Conservation (phyloP, 345 rosid species). For the Gossypium herbaceum region DNA sequence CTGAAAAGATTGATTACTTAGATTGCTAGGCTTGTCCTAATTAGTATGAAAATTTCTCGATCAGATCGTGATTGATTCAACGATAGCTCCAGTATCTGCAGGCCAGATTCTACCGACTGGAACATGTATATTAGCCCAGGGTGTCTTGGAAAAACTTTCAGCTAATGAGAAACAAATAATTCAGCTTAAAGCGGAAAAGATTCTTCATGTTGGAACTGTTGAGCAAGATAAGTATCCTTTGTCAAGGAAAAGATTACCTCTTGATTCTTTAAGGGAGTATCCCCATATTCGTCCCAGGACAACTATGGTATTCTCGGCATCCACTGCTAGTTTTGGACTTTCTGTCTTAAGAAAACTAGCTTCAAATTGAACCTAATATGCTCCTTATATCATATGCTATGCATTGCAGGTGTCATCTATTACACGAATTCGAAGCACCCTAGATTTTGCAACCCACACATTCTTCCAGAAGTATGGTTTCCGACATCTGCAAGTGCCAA, state of each 20-base stretch:
- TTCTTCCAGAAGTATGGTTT: conserved; percentile 70
- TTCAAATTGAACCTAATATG: conserved; percentile 12
- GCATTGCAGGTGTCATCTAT: conserved; percentile 67
- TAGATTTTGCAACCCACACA: conserved; percentile 60
- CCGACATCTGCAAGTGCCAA: conserved; percentile 66
- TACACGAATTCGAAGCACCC: conserved; percentile 58
- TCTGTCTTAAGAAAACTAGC: conserved; percentile 2
- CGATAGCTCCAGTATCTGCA: conserved; percentile 35
- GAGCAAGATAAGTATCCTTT: conserved; percentile 55
- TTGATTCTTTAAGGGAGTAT: conserved; percentile 57
- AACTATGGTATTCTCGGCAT: conserved; percentile 49
- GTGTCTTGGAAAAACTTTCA: conserved; percentile 36
- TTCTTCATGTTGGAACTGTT: conserved; percentile 72
- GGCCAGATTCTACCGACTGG: conserved; percentile 48
- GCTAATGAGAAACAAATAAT: conserved; percentile 33
- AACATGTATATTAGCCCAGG: conserved; percentile 72
- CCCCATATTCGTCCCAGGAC: conserved; percentile 91
- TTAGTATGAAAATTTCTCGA: not conserved
- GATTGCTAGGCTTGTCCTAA: not conserved
- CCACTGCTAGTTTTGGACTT: not conserved
- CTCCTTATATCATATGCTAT: not conserved
- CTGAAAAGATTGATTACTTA: not conserved
- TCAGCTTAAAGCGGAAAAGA: conserved; percentile 57
- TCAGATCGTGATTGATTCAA: conserved; percentile 70
- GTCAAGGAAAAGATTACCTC: conserved; percentile 62